A percentile compares a stretch with the other conserved stretches of the same genome.
phyloP scores from a whole-genome alignment of 2,329 filamentous ascomycete genomes.

The Mycosphaerelloides madeirae region DNA sequence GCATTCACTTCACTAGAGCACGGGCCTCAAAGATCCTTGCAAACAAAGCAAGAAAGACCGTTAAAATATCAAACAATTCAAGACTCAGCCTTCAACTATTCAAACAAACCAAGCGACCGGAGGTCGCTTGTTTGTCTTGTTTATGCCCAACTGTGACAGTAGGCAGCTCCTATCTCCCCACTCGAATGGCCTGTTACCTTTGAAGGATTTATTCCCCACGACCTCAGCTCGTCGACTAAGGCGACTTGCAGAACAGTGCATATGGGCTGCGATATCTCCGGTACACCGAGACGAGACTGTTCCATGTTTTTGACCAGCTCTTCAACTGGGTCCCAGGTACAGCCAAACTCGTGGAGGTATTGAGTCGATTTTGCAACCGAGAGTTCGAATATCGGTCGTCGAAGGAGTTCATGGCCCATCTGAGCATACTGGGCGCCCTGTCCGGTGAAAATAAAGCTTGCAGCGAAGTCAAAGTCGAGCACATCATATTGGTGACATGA shows the following conservation, averaged over 20 bases:
- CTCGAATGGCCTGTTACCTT: constrained; percentile 1
- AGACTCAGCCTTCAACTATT: no score
- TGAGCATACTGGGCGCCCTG: constrained; percentile 16
- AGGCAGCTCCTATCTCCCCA: constrained; percentile 33
- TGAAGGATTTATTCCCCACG: not conserved
- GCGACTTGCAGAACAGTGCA: constrained; percentile 12
- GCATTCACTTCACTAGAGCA: no score
- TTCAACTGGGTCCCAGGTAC: constrained; percentile 1
- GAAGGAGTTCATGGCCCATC: constrained; percentile 21
- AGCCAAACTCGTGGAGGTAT: not conserved
- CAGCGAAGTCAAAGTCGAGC: no score
- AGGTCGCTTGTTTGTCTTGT: no score
- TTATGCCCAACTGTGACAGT: no score
- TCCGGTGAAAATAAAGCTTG: constrained; percentile 12
- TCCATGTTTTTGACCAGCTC: constrained; percentile 21
- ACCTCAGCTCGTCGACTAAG: constrained; percentile 6
- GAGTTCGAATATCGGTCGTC: constrained; percentile 2
- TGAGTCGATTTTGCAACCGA: not conserved
- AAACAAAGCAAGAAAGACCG: no score
- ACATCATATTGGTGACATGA: no score
- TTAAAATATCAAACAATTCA: no score
- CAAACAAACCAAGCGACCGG: no score
- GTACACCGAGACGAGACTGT: constrained; percentile 15
- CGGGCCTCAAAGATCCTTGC: no score
- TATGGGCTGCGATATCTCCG: constrained; percentile 1